Base-by-base conservation (phyloP, 805 yeast genomes). In the Candida wancherniae region DNA sequence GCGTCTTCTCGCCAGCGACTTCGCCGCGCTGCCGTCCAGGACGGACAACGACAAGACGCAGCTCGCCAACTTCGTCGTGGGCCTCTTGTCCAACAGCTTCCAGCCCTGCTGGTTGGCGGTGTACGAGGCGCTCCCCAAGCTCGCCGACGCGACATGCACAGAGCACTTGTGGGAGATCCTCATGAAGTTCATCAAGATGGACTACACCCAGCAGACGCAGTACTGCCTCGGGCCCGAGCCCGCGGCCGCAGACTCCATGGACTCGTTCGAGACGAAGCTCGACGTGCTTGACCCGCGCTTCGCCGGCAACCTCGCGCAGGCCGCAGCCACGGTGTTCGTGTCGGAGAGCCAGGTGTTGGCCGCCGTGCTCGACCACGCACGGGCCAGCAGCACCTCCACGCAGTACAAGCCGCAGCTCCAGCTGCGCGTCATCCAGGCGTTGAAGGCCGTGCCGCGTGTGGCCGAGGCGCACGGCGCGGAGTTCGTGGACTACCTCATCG, bases 91-190 rank as follows among this genome's bases (percentile, higher is more conserved):
- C 4, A 77, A 78, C 19, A 73, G 75, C 36, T 86, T 90, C 45
- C 82, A 85, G 34, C 97, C 97, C 1, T 69, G 82, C 9, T 87
- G 95, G 95, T 71, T 74, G 12, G 86, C 82, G 4, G 82, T 83
- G 2, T 59, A 68, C 32, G 90, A 80, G 38, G 69, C 72, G 4
- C 48, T 84, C 4, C 73, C 78, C 1, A 48, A 55, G 3, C 54
- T 80, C 7, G 55, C 65, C 15, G 31, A 32, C 9, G 33, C 31
- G 4, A 34, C 38, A 3, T 51, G 61, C 23, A 63, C 68, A 11
- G 57, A 54, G 0, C 28, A 61, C 9, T 60, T 83, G 0, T 86
- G 95, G 94, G 50, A 63, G 0, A 47, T 73, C 12, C 58, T 77
- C 0, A 53, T 56, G 22, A 45, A 51, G 4, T 67, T 74, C 42